These are phyloP conservation scores for Albugo laibachii DNA, from an alignment of 352 stramenopile species.

Conservation along the genomic window DNA sequence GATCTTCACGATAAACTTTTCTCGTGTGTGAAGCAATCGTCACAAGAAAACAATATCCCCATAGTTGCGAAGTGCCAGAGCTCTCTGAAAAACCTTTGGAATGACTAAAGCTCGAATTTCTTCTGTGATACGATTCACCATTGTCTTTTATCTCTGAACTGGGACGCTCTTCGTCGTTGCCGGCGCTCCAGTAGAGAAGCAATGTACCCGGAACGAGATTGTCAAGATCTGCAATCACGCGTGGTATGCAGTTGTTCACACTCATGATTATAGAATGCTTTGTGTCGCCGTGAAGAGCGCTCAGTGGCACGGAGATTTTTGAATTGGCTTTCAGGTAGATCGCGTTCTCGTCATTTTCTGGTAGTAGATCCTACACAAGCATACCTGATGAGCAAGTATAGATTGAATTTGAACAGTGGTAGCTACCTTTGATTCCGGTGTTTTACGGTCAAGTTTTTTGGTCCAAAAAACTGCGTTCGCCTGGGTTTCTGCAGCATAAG, in stretches of 20 bases:
- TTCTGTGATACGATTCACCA: conserved; percentile 6
- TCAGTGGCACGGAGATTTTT: conserved; percentile 71
- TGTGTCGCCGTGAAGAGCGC: conserved; percentile 52
- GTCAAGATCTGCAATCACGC: conserved; percentile 49
- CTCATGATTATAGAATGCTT: conserved; percentile 75
- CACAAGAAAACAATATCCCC: conserved; percentile 70
- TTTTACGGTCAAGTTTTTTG: conserved; percentile 1
- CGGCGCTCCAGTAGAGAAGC: conserved; percentile 49
- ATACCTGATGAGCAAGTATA: too few species aligned
- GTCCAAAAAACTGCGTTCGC: not conserved
- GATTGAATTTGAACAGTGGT: too few species aligned
- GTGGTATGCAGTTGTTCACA: conserved; percentile 67
- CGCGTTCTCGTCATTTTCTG: too few species aligned
- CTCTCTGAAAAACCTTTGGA: not conserved
- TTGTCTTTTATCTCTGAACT: conserved; percentile 1
- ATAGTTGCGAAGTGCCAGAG: not conserved
- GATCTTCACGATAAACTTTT: conserved; percentile 77
- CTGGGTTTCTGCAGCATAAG: not conserved
- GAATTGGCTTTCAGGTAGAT: conserved; percentile 2
- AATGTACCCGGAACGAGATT: conserved; percentile 32
- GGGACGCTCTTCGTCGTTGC: conserved; percentile 11
- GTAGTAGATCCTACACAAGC: too few species aligned
- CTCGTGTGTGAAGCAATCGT: conserved; percentile 62
- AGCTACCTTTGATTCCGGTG: not conserved
- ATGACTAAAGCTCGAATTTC: too few species aligned